Percentiles rank a stretch among this genome's conserved stretches.
Evolutionary conservation across 2,329 filamentous ascomycete species (phyloP).

Genomic region (Lasiodiplodia sp.): DNA sequence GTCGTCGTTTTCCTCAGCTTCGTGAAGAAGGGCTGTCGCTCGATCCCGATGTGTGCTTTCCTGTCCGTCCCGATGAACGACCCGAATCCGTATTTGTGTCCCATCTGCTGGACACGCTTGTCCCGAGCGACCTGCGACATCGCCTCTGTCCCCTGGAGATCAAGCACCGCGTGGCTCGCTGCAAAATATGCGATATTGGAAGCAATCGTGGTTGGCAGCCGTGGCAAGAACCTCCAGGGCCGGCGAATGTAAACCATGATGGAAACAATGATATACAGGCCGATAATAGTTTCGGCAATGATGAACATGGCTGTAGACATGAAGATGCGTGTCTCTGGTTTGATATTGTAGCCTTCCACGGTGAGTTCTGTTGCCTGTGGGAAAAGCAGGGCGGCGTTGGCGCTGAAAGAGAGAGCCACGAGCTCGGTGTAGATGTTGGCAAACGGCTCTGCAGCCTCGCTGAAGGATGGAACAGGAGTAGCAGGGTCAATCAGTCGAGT

Average conservation of each 20-base stretch:
- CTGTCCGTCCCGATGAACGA: constrained; percentile 59
- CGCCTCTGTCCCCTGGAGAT: constrained; percentile 39
- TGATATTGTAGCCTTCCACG: constrained; percentile 29
- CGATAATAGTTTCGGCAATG: constrained; percentile 55
- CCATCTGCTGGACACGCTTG: constrained; percentile 34
- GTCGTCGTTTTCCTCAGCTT: constrained; percentile 31
- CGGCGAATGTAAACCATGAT: constrained; percentile 53
- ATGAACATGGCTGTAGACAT: constrained; percentile 56
- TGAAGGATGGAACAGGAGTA: constrained; percentile 42
- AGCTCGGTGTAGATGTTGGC: constrained; percentile 45
- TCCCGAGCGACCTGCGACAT: constrained; percentile 35
- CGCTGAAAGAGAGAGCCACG: constrained; percentile 54
- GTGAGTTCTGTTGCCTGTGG: constrained; percentile 24
- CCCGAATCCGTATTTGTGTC: constrained; percentile 56
- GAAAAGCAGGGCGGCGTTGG: constrained; percentile 53
- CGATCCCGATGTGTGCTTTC: constrained; percentile 57
- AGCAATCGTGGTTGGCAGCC: constrained; percentile 61
- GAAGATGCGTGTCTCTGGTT: constrained; percentile 55
- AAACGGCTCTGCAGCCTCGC: constrained; percentile 37
- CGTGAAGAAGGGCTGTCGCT: constrained; percentile 56
- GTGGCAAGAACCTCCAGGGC: constrained; percentile 55
- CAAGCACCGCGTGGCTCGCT: constrained; percentile 53
- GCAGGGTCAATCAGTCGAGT: constrained; percentile 47
- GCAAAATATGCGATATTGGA: constrained; percentile 58
- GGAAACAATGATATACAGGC: constrained; percentile 53